Evolutionary conservation across 2,329 filamentous ascomycete genomes (phyloP).

Genomic region (Pseudocercospora cruenta): DNA sequence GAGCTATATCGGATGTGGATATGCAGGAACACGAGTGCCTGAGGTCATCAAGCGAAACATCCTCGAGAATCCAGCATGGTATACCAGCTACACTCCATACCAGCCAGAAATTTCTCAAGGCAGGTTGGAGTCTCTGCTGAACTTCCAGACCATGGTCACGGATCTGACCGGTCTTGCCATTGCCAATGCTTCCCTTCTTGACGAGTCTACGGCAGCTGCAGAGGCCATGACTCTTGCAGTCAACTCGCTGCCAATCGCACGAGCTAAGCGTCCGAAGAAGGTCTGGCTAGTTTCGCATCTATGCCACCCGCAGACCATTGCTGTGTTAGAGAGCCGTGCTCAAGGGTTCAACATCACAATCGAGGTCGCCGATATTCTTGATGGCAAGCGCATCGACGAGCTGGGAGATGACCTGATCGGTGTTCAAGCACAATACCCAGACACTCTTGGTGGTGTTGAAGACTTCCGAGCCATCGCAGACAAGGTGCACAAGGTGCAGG

Average conservation of each 20-base stretch:
- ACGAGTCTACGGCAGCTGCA: slow-evolving; percentile 88
- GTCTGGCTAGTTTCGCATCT: slow-evolving; percentile 81
- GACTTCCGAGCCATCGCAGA: slow-evolving; percentile 77
- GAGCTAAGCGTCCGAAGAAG: slow-evolving; percentile 75
- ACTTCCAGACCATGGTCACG: slow-evolving; percentile 91
- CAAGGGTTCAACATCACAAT: slow-evolving; percentile 89
- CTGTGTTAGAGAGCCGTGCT: slow-evolving; percentile 81
- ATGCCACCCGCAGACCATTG: slow-evolving; percentile 82
- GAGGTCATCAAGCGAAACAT: slow-evolving; percentile 92
- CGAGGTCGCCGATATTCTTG: slow-evolving; percentile 70
- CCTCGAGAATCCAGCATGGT: slow-evolving; percentile 92
- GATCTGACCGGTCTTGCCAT: slow-evolving; percentile 87
- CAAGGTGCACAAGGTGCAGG: slow-evolving; percentile 74
- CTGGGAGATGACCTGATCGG: slow-evolving; percentile 82
- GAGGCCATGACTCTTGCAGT: slow-evolving; percentile 95
- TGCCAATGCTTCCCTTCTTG: slow-evolving; percentile 86
- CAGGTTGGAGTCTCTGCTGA: slow-evolving; percentile 85
- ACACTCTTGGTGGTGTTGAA: slow-evolving; percentile 79
- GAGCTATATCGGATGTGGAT: slow-evolving; percentile 83
- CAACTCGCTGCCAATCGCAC: slow-evolving; percentile 70
- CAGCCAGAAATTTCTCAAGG: slow-evolving; percentile 98
- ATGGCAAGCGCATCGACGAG: slow-evolving; percentile 68
- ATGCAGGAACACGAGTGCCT: slow-evolving; percentile 83
- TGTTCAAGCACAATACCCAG: slow-evolving; percentile 92
- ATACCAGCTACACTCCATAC: slow-evolving; percentile 97